Base-by-base conservation (phyloP, 495 filamentous ascomycete genomes). In the Beverwykella pulmonaria region DNA sequence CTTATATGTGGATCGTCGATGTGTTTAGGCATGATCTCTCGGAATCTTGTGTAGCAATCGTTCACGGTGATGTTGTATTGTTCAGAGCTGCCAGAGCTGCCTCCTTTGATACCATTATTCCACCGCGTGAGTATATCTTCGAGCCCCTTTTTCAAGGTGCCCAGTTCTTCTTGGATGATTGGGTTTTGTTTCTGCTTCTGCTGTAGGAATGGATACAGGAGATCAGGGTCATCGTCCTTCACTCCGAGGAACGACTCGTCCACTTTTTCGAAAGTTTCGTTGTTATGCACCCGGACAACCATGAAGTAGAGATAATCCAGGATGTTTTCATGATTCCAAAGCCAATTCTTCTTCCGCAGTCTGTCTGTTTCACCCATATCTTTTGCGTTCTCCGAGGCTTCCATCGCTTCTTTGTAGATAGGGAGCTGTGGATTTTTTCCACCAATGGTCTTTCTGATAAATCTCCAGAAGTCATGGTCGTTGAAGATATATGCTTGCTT, bases 401-500 rank as follows among this genome's bases (percentile, higher is more conserved):
- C 39, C 14, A 73, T 76, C 0, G 73, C 78, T 0, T 44, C 57
- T 70, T 68, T 78, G 57, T 79, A 81, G 17, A 54, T 71, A 50
- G 74, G 63, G 70, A 76, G 36, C 78, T 73, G 29, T 1, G 54
- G 59, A 4, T 67, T 59, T 12, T 23, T 22, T n/a, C 20, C 23
- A 10, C 29, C 8, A 1, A 34, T 17, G 14, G 12, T 57, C 17
- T 74, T 78, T 62, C 79, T 79, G 12, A 34, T 17, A 79, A 81
- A 26, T 68, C 47, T 2, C 78, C 61, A 84, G 84, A 92, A 26
- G 83, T 80, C 0, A n/a, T 79, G 73, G 12, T 85, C 79, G 20
- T 79, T 82, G 32, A 95, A 88, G n/a, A 79, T 77, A 53, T 87
- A 82, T 10, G 93, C 92, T 39, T 89, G 86, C 71, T 97, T 98